Percentiles rank a stretch among this genome's conserved stretches.
These are phyloP conservation scores for Hirschioporus abietinus DNA, from an alignment of 768 basidiomycete species.

Conservation along the genomic window DNA sequence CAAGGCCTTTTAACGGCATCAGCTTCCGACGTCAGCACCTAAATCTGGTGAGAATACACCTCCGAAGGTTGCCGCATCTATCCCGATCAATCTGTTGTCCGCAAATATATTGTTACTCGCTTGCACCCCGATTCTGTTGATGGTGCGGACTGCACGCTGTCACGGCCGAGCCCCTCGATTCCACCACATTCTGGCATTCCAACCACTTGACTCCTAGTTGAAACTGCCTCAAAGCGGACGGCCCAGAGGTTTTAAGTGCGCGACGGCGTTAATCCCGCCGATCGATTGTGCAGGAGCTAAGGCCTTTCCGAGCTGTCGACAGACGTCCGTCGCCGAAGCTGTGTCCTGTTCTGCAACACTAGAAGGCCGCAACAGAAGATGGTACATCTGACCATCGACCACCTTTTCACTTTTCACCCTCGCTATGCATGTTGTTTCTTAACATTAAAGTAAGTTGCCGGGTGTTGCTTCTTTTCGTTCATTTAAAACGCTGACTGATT, in stretches of 20 bases:
- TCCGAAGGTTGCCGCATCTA: not conserved
- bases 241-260: not conserved
- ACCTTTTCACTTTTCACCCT: not conserved
- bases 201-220: not conserved
- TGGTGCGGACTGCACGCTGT: not conserved
- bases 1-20: not conserved
- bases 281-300: not conserved
- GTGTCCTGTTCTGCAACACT: not conserved
- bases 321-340: not conserved
- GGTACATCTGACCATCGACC: not conserved
- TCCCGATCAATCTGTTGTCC: not conserved
- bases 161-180: not conserved
- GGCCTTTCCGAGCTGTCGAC: not conserved
- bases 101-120: not conserved
- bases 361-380: not conserved
- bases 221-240: not conserved
- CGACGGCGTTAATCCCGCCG: not conserved
- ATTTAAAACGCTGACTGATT: not conserved
- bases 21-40: not conserved
- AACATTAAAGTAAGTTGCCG: too few relatives aligned
- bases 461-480: not conserved
- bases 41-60: not conserved
- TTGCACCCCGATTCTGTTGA: not conserved
- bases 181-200: not conserved
- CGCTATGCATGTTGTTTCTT: not conserved